Percentiles rank a stretch among this genome's conserved stretches.
Evolutionary conservation across 768 basidiomycete species (phyloP).

Genomic region (Cubamyces sp.): DNA sequence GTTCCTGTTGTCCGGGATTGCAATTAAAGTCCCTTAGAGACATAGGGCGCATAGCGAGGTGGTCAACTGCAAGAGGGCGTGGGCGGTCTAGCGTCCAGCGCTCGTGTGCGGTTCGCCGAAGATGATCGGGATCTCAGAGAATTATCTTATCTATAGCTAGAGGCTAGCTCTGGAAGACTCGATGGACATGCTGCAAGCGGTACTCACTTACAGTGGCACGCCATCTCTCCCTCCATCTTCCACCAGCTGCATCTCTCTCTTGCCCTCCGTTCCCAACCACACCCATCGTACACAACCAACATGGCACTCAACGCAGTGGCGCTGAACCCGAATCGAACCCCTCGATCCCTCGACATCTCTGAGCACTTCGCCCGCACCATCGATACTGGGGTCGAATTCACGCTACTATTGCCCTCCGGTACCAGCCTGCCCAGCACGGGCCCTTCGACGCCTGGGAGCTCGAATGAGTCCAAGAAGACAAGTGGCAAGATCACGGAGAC

Average conservation of each 20-base stretch:
- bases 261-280: background rate
- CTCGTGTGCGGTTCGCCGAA: background rate
- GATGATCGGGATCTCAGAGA: background rate
- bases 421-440: conserved; percentile 42
- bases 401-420: conserved; percentile 57
- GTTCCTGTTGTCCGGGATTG: too few species aligned
- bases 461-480: conserved; percentile 58
- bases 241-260: background rate
- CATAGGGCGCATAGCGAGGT: too few species aligned
- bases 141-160: conserved; percentile 5
- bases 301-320: conserved; percentile 87
- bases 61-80: too few species aligned
- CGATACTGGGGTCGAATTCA: conserved; percentile 60
- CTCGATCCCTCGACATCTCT: conserved; percentile 63
- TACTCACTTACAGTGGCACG: background rate
- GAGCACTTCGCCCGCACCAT: conserved; percentile 63
- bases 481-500: conserved; percentile 42
- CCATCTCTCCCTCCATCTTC: background rate
- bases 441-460: conserved; percentile 51
- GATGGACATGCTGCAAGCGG: background rate
- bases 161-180: conserved; percentile 15
- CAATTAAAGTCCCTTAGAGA: too few species aligned
- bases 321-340: conserved; percentile 54
- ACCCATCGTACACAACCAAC: background rate
- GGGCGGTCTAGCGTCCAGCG: too few species aligned